Evolutionary conservation across 805 yeast species (phyloP).

Genomic region (Hemisphaericaspora nanyangensis): DNA sequence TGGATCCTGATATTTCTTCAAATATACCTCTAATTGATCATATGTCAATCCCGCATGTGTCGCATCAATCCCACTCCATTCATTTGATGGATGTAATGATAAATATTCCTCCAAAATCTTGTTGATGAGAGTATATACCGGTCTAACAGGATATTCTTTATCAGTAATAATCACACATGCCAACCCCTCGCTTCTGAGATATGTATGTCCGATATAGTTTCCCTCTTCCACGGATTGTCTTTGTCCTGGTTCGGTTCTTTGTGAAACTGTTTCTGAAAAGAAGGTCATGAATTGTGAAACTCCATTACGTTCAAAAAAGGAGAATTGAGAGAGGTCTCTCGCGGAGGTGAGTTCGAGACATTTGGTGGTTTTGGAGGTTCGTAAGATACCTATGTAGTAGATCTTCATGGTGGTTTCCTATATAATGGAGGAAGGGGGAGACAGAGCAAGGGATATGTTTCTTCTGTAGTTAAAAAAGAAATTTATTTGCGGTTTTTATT

Average conservation of each 20-base stretch:
- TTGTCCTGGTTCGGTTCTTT: slow-evolving; percentile 83
- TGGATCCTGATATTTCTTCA: slow-evolving; percentile 91
- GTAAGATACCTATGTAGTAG: slow-evolving; percentile 83
- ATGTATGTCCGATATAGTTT: slow-evolving; percentile 86
- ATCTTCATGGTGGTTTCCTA: slow-evolving; percentile 84
- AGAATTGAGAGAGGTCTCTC: slow-evolving; percentile 78
- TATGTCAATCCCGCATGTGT: slow-evolving; percentile 45
- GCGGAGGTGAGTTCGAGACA: slow-evolving; percentile 77
- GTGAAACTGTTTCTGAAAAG: slow-evolving; percentile 85
- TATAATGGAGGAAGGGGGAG: neutral
- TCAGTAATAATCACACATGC: slow-evolving; percentile 92
- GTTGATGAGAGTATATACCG: slow-evolving; percentile 90
- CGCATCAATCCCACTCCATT: slow-evolving; percentile 56
- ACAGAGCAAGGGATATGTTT: neutral
- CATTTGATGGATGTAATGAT: slow-evolving; percentile 68
- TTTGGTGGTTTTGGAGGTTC: slow-evolving; percentile 49
- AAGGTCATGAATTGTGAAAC: slow-evolving; percentile 94
- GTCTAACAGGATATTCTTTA: slow-evolving; percentile 94
- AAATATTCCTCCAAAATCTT: slow-evolving; percentile 88
- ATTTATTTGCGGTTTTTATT: too few relatives aligned
- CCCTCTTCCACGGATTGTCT: slow-evolving; percentile 95
- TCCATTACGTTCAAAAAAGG: slow-evolving; percentile 78
- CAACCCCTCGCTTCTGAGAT: slow-evolving; percentile 83
- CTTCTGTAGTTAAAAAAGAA: too few relatives aligned
- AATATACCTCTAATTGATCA: slow-evolving; percentile 62